phyloP scores from a whole-genome alignment of 2,329 filamentous ascomycete species.

The Botrytis galanthina region DNA sequence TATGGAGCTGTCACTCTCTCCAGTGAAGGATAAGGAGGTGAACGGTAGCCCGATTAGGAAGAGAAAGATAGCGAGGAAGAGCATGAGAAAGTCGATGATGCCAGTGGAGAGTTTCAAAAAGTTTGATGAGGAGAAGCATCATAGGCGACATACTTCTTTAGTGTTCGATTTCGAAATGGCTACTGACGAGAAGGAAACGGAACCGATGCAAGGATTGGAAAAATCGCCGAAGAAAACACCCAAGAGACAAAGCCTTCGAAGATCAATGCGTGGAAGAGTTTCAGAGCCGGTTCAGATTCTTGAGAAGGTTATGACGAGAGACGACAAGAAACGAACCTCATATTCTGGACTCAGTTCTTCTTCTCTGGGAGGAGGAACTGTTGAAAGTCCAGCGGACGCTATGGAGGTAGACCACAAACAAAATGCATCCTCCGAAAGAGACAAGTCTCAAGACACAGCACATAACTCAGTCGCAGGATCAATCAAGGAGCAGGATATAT shows the following conservation, averaged over 20 bases:
- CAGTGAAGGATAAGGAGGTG: background rate
- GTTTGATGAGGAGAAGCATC: constrained; percentile 11
- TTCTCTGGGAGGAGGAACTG: background rate
- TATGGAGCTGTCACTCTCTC: background rate
- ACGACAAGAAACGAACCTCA: background rate
- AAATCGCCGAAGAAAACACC: background rate
- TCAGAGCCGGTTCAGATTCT: background rate
- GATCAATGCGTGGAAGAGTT: constrained; percentile 16
- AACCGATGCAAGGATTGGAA: background rate
- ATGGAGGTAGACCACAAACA: background rate
- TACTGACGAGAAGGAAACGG: background rate
- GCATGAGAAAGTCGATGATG: constrained; percentile 24
- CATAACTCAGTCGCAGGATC: background rate
- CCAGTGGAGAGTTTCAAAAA: background rate
- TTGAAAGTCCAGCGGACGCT: too few species aligned
- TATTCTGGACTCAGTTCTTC: background rate
- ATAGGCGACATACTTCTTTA: background rate
- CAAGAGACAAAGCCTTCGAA: constrained; percentile 16
- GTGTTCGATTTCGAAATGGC: constrained; percentile 11
- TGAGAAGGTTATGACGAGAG: background rate
- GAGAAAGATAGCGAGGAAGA: constrained; percentile 32
- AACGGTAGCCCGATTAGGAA: constrained; percentile 23
- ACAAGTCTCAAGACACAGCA: background rate
- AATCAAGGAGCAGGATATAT: background rate
- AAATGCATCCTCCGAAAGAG: too few species aligned